phyloP scores from a whole-genome alignment of 352 stramenopile genomes.

The Pythium vanterpoolii region DNA sequence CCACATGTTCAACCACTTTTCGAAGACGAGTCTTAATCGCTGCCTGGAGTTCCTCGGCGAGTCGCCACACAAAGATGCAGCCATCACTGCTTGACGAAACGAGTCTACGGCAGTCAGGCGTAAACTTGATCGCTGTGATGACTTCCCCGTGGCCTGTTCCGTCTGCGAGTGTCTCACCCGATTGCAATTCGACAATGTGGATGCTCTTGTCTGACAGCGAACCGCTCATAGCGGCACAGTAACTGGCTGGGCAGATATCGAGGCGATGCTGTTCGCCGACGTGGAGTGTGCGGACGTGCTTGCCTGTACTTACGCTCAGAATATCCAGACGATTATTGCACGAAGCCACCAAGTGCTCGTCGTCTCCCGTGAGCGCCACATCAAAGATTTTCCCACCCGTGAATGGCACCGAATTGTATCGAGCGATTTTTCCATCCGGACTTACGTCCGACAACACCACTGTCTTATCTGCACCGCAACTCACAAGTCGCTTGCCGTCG shows the following conservation, averaged over 20 bases:
- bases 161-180: slow-evolving; percentile 71
- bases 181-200: slow-evolving; percentile 79
- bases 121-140: slow-evolving; percentile 84
- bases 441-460: slow-evolving; percentile 58
- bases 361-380: slow-evolving; percentile 66
- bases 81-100: slow-evolving; percentile 82
- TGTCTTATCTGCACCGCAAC: slow-evolving; percentile 64
- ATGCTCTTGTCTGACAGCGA: slow-evolving; percentile 85
- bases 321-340: slow-evolving; percentile 86
- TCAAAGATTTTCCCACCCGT: slow-evolving; percentile 73
- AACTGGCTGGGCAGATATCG: slow-evolving; percentile 60
- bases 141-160: slow-evolving; percentile 81
- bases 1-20: slow-evolving; percentile 31
- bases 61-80: slow-evolving; percentile 87
- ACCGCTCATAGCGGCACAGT: slow-evolving; percentile 76
- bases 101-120: slow-evolving; percentile 78
- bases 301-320: slow-evolving; percentile 51
- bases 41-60: slow-evolving; percentile 70
- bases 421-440: slow-evolving; percentile 32
- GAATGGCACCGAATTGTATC: slow-evolving; percentile 52
- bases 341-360: slow-evolving; percentile 59
- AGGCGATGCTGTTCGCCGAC: slow-evolving; percentile 75
- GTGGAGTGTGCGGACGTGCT: slow-evolving; percentile 54
- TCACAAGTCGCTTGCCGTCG: slow-evolving; percentile 67
- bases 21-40: slow-evolving; percentile 60